Evolutionary conservation across 495 filamentous ascomycete genomes (phyloP).

Genomic region (Tirmania nivea): DNA sequence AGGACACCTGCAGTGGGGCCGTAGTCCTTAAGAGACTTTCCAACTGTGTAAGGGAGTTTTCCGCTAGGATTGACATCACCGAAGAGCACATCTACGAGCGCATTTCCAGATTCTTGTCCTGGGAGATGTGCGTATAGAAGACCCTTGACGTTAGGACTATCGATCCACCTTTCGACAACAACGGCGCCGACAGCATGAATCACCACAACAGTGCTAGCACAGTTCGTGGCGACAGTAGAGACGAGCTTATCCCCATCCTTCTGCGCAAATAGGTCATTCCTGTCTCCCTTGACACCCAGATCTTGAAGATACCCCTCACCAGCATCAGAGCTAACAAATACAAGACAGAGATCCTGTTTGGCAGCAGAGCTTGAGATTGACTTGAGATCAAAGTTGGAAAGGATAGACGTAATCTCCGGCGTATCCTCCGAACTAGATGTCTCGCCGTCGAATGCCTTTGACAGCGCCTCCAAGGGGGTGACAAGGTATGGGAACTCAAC

Average conservation of each 20-base stretch:
- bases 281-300: constrained; percentile 71
- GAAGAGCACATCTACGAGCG: constrained; percentile 64
- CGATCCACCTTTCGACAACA: constrained; percentile 58
- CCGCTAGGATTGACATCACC: constrained; percentile 72
- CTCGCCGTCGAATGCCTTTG: constrained; percentile 32
- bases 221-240: constrained; percentile 47
- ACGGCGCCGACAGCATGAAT: constrained; percentile 74
- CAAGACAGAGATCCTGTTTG: constrained; percentile 51
- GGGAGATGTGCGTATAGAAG: constrained; percentile 75
- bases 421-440: constrained; percentile 40
- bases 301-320: constrained; percentile 74
- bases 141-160: constrained; percentile 55
- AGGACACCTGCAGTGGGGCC: constrained; percentile 56
- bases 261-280: constrained; percentile 88
- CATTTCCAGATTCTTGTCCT: constrained; percentile 74
- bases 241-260: constrained; percentile 57
- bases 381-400: constrained; percentile 46
- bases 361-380: constrained; percentile 38
- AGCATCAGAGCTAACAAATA: constrained; percentile 72
- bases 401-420: constrained; percentile 47
- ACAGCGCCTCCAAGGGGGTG: constrained; percentile 52
- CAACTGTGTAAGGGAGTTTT: constrained; percentile 76
- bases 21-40: constrained; percentile 59
- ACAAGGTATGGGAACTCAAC: constrained; percentile 81
- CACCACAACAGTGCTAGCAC: constrained; percentile 82